A percentile compares a stretch with the other conserved stretches of the same genome.
phyloP scores from a whole-genome alignment of 2,329 filamentous ascomycete genomes.

The Mariannaea sp. region DNA sequence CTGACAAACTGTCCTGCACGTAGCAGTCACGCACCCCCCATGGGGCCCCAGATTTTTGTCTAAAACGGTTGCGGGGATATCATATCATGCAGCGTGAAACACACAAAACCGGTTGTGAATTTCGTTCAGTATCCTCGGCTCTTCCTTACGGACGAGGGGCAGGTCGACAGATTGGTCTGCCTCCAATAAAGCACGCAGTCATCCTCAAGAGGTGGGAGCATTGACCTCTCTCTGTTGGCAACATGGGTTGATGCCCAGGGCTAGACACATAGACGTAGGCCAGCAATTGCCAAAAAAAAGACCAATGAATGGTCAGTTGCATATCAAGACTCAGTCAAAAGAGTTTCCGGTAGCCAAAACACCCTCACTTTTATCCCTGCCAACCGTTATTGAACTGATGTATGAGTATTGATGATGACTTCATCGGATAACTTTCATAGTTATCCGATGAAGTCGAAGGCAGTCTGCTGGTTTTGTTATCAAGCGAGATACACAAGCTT shows the following conservation, averaged over 20 bases:
- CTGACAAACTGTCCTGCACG: background rate
- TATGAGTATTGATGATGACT: too few relatives aligned
- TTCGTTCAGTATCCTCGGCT: conserved; percentile 11
- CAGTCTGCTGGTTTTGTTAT: too few relatives aligned
- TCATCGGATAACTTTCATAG: too few relatives aligned
- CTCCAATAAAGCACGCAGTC: background rate
- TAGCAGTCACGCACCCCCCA: conserved; percentile 1
- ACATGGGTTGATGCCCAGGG: background rate
- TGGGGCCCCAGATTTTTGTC: conserved; percentile 9
- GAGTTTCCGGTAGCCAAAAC: too few relatives aligned
- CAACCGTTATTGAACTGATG: too few relatives aligned
- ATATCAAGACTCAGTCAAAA: background rate
- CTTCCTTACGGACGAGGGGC: conserved; percentile 12
- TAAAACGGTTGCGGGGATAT: conserved; percentile 3
- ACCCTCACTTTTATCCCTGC: too few relatives aligned
- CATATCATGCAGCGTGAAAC: conserved; percentile 1
- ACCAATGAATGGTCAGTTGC: background rate
- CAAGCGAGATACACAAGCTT: conserved; percentile 3
- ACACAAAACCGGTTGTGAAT: background rate
- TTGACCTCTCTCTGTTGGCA: background rate
- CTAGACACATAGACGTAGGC: background rate
- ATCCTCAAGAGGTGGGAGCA: background rate
- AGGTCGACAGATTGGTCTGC: background rate
- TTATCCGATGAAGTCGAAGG: too few relatives aligned
- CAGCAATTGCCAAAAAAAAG: background rate